These are phyloP conservation scores for Leptographium radiaticola DNA, from an alignment of 2,329 filamentous ascomycete genomes.

Conservation along the genomic window DNA sequence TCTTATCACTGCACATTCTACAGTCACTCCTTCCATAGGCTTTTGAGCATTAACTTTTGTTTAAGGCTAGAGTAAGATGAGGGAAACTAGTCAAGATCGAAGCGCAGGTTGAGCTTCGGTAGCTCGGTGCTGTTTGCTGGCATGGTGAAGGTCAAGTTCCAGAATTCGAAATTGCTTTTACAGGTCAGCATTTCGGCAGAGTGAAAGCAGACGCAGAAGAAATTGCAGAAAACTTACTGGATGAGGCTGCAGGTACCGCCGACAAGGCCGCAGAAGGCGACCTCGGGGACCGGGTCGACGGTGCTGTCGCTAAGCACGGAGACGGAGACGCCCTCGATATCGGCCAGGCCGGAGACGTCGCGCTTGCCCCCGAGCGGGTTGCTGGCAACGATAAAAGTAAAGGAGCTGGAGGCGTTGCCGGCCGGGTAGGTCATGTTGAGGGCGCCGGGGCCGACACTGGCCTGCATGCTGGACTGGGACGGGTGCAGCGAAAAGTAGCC, in stretches of 20 bases:
- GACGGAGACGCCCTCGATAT: constrained; percentile 34
- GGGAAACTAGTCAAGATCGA: neutral
- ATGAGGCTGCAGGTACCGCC: constrained; percentile 20
- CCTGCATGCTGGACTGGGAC: constrained; percentile 25
- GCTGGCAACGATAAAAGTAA: constrained; percentile 36
- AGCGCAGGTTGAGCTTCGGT: constrained; percentile 5
- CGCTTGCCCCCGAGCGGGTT: constrained; percentile 24
- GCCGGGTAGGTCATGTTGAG: constrained; percentile 40
- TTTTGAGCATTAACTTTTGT: too few relatives aligned
- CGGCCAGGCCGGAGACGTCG: constrained; percentile 30
- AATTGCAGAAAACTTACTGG: constrained; percentile 3
- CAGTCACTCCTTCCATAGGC: too few relatives aligned
- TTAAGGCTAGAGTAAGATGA: neutral
- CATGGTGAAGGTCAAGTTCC: constrained; percentile 31
- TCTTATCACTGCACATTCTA: too few relatives aligned
- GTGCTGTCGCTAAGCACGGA: constrained; percentile 27
- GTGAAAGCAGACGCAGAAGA: neutral
- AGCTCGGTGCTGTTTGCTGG: constrained; percentile 13
- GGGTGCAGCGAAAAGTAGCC: constrained; percentile 20
- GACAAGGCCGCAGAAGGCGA: constrained; percentile 28
- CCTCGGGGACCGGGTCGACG: constrained; percentile 22
- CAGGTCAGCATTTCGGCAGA: neutral
- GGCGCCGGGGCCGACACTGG: constrained; percentile 24
- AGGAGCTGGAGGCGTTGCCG: constrained; percentile 34
- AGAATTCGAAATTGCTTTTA: constrained; percentile 28